Evolutionary conservation across 1,139 yeast species (phyloP), one percentile per base, ranked within the genome.

Genomic region (Geotrichum europaeum): DNA sequence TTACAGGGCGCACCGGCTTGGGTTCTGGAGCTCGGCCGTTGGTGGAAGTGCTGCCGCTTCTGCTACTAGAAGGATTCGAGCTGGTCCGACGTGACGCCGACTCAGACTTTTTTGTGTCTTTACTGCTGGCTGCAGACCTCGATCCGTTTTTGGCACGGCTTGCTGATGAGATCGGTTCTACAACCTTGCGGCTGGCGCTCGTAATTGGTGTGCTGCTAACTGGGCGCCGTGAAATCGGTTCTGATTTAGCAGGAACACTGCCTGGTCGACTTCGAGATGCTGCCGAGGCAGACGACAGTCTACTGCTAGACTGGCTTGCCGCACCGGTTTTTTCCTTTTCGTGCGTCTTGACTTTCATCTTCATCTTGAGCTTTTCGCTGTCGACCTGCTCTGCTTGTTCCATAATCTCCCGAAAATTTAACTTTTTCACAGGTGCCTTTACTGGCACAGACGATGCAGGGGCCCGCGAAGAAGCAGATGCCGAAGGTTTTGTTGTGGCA

Each of bases 361-460:
- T 71, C 55, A 76, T 58, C 62, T 71, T 75, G 50, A 76, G 69
- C 61, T 74, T 74, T 47, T 72, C 74, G 2, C 68, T 57, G 59
- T 75, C 73, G 12, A 76, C 71, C 4, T 66, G 62, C 36, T 71
- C 71, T 0, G 79, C 79, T 63, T 73, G 73, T 55, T 71, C 70
- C 76, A 76, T 70, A 28, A 76, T 68, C 49, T 76, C 78, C 45
- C 69, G 68, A 60, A 75, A 76, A 47, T 73, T 74, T 49, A 76
- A 68, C 64, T 55, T 55, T 53, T 55, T 61, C 22, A 30, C 55
- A 47, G 52, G 58, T 18, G 52, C 20, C 57, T 50, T 57, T 6
- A 30, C 54, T 47, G 51, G 49, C 4, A 59, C 53, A 34, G 55
- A 56, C 49, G 51, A 49, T 45, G 50, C 49, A 51, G 63, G 56